These are phyloP conservation scores for Ascochyta viciae-villosae DNA, from an alignment of 2,329 filamentous ascomycete species.

Conservation along the genomic window DNA sequence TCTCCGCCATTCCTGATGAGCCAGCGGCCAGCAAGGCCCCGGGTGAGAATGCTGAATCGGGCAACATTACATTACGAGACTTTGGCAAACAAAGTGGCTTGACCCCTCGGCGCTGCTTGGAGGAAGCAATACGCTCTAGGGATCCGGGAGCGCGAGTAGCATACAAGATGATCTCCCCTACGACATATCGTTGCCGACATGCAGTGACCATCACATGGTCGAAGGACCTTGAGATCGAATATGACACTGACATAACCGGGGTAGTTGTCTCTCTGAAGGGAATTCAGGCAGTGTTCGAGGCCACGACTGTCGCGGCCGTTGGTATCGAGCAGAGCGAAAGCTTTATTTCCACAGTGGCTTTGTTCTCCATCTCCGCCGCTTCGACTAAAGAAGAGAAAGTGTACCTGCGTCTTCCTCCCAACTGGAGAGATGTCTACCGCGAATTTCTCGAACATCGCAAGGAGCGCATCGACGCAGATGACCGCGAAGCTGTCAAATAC, in stretches of 20 bases:
- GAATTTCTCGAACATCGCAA: constrained; percentile 78
- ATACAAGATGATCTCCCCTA: constrained; percentile 74
- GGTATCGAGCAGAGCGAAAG: constrained; percentile 83
- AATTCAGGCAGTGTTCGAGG: constrained; percentile 68
- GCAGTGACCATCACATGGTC: constrained; percentile 79
- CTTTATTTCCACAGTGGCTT: constrained; percentile 79
- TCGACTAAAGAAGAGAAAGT: constrained; percentile 86
- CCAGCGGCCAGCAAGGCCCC: constrained; percentile 48
- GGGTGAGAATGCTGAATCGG: constrained; percentile 44
- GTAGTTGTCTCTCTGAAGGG: constrained; percentile 56
- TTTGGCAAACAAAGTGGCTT: constrained; percentile 86
- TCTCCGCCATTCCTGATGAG: constrained; percentile 54
- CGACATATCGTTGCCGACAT: constrained; percentile 78
- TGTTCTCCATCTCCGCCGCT: constrained; percentile 82
- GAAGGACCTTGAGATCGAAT: constrained; percentile 68
- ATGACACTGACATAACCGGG: constrained; percentile 51
- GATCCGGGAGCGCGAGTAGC: constrained; percentile 72
- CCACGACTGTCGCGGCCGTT: constrained; percentile 76
- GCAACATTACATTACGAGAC: constrained; percentile 72
- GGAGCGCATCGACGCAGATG: constrained; percentile 70
- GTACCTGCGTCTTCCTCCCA: constrained; percentile 75
- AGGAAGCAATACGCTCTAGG: constrained; percentile 86
- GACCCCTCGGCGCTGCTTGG: constrained; percentile 76
- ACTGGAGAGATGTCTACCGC: constrained; percentile 85
- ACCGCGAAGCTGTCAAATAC: constrained; percentile 72